Evolutionary conservation across 495 filamentous ascomycete species (phyloP).

Genomic region (Penicillium samsonianum): DNA sequence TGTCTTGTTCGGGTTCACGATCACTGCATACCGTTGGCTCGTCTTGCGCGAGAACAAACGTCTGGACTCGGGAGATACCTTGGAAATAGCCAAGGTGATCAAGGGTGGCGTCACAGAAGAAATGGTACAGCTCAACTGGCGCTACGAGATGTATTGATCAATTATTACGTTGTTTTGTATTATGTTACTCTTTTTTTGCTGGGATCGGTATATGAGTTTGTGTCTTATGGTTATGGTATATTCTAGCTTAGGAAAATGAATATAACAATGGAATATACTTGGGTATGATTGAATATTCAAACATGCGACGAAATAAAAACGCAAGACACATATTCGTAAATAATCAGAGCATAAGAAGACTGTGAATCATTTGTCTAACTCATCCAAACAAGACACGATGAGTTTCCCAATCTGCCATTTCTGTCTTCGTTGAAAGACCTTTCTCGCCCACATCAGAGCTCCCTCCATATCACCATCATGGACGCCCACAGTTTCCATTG

Average conservation of each 20-base stretch:
- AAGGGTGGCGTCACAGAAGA: constrained; percentile 44
- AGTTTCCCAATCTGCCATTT: constrained; percentile 32
- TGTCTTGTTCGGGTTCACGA: constrained; percentile 31
- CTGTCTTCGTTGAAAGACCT: constrained; percentile 29
- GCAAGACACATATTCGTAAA: neutral
- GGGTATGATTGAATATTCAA: neutral
- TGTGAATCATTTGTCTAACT: constrained; percentile 15
- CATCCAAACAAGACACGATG: constrained; percentile 34
- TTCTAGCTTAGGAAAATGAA: neutral
- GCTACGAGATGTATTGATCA: constrained; percentile 43
- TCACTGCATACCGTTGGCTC: constrained; percentile 39
- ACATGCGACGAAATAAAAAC: neutral
- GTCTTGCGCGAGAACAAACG: constrained; percentile 38
- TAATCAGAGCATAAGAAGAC: neutral
- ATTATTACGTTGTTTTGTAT: neutral
- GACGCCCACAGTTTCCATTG: constrained; percentile 32
- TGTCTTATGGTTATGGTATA: neutral
- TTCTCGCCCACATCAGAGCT: constrained; percentile 35
- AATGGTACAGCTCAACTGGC: constrained; percentile 42
- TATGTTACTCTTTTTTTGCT: neutral
- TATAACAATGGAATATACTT: neutral
- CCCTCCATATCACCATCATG: constrained; percentile 32
- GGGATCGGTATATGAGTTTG: neutral
- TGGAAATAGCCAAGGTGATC: constrained; percentile 33
- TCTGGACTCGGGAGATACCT: constrained; percentile 35